A percentile compares a stretch with the other conserved stretches of the same genome.
These are phyloP conservation scores for Aspergillus flavus DNA, from an alignment of 2,329 filamentous ascomycete species.

Conservation along the genomic window DNA sequence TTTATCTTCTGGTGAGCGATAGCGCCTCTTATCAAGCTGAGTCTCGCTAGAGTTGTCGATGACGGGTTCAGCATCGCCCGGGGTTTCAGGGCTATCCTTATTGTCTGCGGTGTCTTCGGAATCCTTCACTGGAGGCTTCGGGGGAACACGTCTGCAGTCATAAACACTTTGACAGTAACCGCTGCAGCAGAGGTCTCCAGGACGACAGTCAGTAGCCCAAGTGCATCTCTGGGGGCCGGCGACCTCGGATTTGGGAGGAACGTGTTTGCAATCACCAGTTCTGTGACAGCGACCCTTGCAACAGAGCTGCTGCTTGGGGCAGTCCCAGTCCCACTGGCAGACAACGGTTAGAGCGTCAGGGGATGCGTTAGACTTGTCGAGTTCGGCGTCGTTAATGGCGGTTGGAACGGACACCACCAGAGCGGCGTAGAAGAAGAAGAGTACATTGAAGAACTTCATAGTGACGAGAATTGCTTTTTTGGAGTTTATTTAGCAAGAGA, in stretches of 20 bases:
- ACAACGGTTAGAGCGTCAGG: background rate
- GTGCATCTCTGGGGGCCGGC: background rate
- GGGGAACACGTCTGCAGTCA: background rate
- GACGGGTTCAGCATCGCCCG: background rate
- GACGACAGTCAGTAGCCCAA: background rate
- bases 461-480: background rate
- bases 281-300: background rate
- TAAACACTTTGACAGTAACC: background rate
- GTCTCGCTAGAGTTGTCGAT: background rate
- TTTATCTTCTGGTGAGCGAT: background rate
- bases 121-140: background rate
- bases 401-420: background rate
- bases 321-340: background rate
- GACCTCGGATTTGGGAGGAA: background rate
- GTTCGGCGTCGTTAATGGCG: background rate
- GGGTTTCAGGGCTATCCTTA: background rate
- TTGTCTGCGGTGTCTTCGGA: fast-evolving
- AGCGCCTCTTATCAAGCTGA: background rate
- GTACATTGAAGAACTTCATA: background rate
- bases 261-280: background rate
- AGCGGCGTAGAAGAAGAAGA: background rate
- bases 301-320: background rate
- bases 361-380: background rate
- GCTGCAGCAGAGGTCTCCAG: background rate
- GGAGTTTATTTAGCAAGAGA: background rate